These are phyloP conservation scores for Pharus latifolius DNA, from an alignment of 176 grass and related monocot genomes.

Conservation along the genomic window DNA sequence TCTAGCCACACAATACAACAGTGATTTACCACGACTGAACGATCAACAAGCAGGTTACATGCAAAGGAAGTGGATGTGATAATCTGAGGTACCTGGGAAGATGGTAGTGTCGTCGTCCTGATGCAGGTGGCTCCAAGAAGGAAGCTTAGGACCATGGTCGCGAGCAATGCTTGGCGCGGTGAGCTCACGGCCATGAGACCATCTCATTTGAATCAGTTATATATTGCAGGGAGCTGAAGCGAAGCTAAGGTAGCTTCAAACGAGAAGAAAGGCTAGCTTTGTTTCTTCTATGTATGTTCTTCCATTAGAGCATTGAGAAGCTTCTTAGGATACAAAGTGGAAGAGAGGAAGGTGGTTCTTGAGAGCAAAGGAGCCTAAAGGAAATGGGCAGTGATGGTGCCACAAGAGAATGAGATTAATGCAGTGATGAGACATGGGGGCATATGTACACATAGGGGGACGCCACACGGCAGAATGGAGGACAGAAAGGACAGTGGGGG, in stretches of 20 bases:
- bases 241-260: neutral
- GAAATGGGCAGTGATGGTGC: neutral
- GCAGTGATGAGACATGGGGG: conserved; percentile 18
- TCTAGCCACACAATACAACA: neutral
- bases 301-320: neutral
- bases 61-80: neutral
- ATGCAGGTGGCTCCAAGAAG: conserved; percentile 37
- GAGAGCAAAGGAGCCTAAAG: neutral
- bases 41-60: neutral
- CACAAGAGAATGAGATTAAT: neutral
- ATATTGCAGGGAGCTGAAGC: neutral
- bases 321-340: neutral
- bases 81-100: conserved; percentile 41
- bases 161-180: conserved; percentile 20
- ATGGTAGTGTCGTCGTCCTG: neutral
- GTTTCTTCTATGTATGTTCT: neutral
- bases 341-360: neutral
- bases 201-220: conserved; percentile 13
- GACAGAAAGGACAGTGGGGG: neutral
- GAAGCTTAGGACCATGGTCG: conserved; percentile 29
- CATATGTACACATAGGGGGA: conserved; percentile 19
- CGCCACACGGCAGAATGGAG: conserved; percentile 21
- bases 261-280: neutral
- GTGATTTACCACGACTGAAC: neutral
- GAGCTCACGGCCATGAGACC: conserved; percentile 56